phyloP scores from a whole-genome alignment of 768 basidiomycete species.

The Lyophyllum atratum region DNA sequence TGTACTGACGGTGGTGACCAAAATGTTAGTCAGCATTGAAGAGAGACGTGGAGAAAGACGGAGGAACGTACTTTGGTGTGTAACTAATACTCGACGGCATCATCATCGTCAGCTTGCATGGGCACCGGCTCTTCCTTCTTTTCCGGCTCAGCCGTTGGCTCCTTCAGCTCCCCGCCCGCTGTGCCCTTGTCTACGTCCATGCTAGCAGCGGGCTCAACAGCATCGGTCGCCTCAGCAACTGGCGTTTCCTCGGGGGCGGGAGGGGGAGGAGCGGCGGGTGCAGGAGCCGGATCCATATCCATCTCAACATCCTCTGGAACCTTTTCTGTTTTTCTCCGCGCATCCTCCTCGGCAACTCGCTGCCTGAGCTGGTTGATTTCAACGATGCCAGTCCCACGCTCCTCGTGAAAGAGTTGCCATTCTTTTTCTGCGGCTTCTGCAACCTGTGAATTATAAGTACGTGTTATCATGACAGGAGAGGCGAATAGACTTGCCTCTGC shows the following conservation, averaged over 20 bases:
- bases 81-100: conserved; percentile 77
- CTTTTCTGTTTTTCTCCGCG: conserved; percentile 42
- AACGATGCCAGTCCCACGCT: conserved; percentile 56
- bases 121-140: conserved; percentile 55
- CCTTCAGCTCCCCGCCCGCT: conserved; percentile 35
- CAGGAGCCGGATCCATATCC: conserved; percentile 30
- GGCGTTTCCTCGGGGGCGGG: conserved; percentile 12
- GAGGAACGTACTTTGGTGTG: conserved; percentile 17
- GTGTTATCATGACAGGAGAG: background rate
- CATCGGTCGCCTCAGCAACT: background rate
- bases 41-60: background rate
- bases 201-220: conserved; percentile 23
- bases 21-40: background rate
- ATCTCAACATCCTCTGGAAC: conserved; percentile 36
- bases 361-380: conserved; percentile 65
- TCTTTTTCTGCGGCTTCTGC: conserved; percentile 65
- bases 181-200: conserved; percentile 41
- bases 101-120: conserved; percentile 73
- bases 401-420: conserved; percentile 64
- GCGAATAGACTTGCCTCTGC: conserved; percentile 48
- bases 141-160: conserved; percentile 38
- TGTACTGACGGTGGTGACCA: conserved; percentile 7
- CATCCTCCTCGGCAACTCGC: conserved; percentile 68
- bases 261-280: conserved; percentile 8
- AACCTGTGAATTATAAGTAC: conserved; percentile 42